Evolutionary conservation across 345 rosid genomes (phyloP).

Genomic region (Eucalyptus microcorys): DNA sequence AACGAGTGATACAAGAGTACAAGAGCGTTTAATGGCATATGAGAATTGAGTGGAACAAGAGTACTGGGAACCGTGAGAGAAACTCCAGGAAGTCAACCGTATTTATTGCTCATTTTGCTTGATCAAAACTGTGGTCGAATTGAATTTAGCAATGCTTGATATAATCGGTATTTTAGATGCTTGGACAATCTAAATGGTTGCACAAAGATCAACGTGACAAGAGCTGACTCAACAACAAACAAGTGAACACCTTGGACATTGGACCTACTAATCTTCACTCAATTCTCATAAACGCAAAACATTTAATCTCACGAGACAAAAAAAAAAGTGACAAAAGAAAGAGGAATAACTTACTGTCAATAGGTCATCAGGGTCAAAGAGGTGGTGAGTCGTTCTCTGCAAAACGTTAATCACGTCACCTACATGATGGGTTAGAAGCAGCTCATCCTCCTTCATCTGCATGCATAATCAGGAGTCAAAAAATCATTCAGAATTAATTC

Average conservation of each 20-base stretch:
- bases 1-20: neutral
- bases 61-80: neutral
- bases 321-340: neutral
- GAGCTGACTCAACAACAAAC: neutral
- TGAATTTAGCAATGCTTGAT: neutral
- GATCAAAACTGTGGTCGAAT: neutral
- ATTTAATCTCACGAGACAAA: neutral
- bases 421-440: slow-evolving; percentile 83
- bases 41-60: neutral
- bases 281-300: neutral
- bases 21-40: neutral
- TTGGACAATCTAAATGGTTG: neutral
- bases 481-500: neutral
- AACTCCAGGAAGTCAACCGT: neutral
- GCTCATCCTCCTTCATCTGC: slow-evolving; percentile 93
- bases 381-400: slow-evolving; percentile 85
- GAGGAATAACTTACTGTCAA: slow-evolving; percentile 44
- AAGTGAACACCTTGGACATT: neutral
- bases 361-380: slow-evolving; percentile 95
- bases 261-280: neutral
- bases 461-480: neutral
- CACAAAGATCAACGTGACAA: neutral
- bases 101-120: neutral
- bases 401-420: slow-evolving; percentile 83
- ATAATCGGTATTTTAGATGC: neutral